Evolutionary conservation across 164 flowering plant genomes (phyloP).

Genomic region (Sedum album): DNA sequence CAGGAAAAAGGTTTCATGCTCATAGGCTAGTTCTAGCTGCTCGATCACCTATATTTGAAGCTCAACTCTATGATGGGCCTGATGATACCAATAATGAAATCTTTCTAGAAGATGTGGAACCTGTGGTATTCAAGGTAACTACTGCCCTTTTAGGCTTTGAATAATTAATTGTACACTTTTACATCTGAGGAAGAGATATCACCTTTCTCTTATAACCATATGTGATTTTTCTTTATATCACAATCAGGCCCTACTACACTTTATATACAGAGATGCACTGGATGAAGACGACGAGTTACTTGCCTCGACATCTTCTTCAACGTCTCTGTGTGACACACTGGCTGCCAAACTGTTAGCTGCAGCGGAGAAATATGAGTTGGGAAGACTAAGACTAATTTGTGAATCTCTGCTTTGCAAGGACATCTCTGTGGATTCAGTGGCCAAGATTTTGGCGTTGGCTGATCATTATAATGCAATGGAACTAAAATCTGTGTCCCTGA

Average conservation of each 20-base stretch:
- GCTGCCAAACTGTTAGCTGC: conserved; percentile 67
- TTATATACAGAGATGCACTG: conserved; percentile 68
- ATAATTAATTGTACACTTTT: too few species aligned
- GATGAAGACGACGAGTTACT: conserved; percentile 51
- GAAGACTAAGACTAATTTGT: conserved; percentile 57
- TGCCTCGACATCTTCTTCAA: conserved; percentile 40
- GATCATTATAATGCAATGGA: conserved; percentile 52
- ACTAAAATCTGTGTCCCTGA: conserved; percentile 62
- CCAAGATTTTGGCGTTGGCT: conserved; percentile 56
- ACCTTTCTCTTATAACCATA: neutral
- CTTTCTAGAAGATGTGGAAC: conserved; percentile 59
- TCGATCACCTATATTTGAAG: conserved; percentile 67
- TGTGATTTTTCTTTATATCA: neutral
- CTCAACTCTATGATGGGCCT: conserved; percentile 38
- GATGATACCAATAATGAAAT: conserved; percentile 49
- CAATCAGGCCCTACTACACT: conserved; percentile 79
- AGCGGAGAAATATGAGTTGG: conserved; percentile 61
- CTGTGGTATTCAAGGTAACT: conserved; percentile 77
- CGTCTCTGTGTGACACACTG: conserved; percentile 49
- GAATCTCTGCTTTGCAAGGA: conserved; percentile 65
- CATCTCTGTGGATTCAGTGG: conserved; percentile 62
- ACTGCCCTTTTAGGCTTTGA: neutral
- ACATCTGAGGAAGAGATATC: neutral
- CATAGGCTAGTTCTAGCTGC: conserved; percentile 89
- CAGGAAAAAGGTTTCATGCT: conserved; percentile 74